Percentiles rank a stretch among this genome's conserved stretches.
Conservation (phyloP, 2,329 filamentous ascomycete species). For the Colletotrichum magnum region DNA sequence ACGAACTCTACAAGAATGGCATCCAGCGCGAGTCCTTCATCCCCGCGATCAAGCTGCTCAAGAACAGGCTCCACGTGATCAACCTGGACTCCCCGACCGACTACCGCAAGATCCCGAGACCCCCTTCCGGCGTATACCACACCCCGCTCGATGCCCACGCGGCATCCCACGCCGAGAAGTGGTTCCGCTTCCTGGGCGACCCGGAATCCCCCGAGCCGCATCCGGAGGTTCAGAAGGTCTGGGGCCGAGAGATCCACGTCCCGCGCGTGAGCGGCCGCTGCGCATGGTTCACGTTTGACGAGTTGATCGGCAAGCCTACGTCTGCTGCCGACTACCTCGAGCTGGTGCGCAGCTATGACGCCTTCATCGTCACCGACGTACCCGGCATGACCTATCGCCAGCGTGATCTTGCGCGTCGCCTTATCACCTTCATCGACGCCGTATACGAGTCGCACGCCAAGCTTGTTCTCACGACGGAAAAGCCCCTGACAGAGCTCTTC, state of each 20-base stretch:
- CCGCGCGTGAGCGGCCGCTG: constrained; percentile 89
- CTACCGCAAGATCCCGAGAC: constrained; percentile 96
- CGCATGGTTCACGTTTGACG: constrained; percentile 92
- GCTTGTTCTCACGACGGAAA: constrained; percentile 90
- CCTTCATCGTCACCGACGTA: constrained; percentile 92
- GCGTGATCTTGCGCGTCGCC: constrained; percentile 89
- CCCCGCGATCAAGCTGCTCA: constrained; percentile 93
- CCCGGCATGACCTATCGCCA: constrained; percentile 91
- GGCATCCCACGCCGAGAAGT: constrained; percentile 86
- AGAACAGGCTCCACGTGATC: constrained; percentile 86
- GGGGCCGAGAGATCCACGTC: constrained; percentile 91
- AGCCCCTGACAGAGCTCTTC: constrained; percentile 89
- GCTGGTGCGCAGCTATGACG: constrained; percentile 88
- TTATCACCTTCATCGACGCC: constrained; percentile 98
- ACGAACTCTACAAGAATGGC: constrained; percentile 97
- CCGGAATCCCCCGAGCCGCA: constrained; percentile 82
- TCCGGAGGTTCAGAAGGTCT: constrained; percentile 84
- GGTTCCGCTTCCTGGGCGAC: constrained; percentile 96
- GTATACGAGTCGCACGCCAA: constrained; percentile 96
- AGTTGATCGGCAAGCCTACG: constrained; percentile 89
- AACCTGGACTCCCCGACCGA: constrained; percentile 96
- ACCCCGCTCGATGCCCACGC: constrained; percentile 86
- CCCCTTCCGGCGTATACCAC: constrained; percentile 94
- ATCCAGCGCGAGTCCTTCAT: constrained; percentile 97
- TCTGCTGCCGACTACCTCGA: constrained; percentile 97